Percentiles rank a stretch among this genome's conserved stretches.
These are phyloP conservation scores for Tubosaeta brunneosetosa DNA, from an alignment of 768 basidiomycete genomes.

Conservation along the genomic window DNA sequence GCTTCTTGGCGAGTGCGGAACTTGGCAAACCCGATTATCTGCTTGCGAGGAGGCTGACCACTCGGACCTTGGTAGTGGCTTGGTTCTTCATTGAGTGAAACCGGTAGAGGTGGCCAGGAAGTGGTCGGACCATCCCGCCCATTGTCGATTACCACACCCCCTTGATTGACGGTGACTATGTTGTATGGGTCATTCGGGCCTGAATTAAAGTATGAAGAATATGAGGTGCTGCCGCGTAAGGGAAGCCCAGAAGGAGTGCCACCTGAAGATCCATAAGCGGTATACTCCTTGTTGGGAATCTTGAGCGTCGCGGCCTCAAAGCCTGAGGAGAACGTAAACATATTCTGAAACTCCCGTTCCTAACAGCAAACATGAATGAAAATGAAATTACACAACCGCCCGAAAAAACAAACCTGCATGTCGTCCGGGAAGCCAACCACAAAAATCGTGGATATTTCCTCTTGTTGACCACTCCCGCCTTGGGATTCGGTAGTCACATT, in stretches of 20 bases:
- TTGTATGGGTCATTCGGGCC: conserved; percentile 81
- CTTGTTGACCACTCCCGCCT: conserved; percentile 39
- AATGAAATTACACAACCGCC: conserved; percentile 9
- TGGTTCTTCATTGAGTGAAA: conserved; percentile 31
- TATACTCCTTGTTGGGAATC: conserved; percentile 90
- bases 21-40: conserved; percentile 98
- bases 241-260: conserved; percentile 33
- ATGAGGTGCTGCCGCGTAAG: conserved; percentile 33
- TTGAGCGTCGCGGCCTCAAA: conserved; percentile 98
- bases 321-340: conserved; percentile 94
- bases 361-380: conserved; percentile 30
- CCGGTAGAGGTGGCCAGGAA: conserved; percentile 53
- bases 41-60: conserved; percentile 67
- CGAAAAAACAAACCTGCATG: conserved; percentile 71
- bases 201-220: conserved; percentile 34
- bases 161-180: conserved; percentile 76
- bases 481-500: conserved; percentile 23
- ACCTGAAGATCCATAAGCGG: conserved; percentile 56
- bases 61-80: conserved; percentile 30
- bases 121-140: conserved; percentile 68
- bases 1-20: conserved; percentile 88
- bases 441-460: conserved; percentile 96
- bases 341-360: conserved; percentile 99
- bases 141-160: conserved; percentile 76
- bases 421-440: conserved; percentile 99